A percentile compares a stretch with the other conserved stretches of the same genome.
phyloP scores from a whole-genome alignment of 148 eudicot genomes.

The Beta vulgaris region DNA sequence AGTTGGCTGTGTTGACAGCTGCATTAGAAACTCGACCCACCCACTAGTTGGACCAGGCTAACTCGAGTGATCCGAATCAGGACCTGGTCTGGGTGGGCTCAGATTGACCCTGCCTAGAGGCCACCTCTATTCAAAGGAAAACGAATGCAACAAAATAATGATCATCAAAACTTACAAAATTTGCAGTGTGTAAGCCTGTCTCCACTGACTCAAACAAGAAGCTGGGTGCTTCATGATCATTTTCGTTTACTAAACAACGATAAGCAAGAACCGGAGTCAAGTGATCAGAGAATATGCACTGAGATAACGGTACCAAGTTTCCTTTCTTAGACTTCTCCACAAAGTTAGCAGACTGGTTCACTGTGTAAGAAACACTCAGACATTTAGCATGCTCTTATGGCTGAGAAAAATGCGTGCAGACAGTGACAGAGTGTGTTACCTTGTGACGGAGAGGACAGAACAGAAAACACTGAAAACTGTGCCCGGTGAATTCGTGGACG shows the following conservation, averaged over 20 bases:
- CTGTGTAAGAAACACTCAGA: conserved; percentile 11
- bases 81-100: too few relatives aligned
- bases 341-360: conserved; percentile 33
- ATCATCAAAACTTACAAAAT: conserved; percentile 39
- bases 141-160: background rate
- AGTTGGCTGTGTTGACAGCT: too few relatives aligned
- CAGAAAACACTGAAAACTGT: conserved; percentile 15
- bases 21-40: too few relatives aligned
- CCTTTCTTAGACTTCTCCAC: conserved; percentile 49
- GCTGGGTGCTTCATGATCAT: conserved; percentile 69
- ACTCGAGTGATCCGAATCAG: too few relatives aligned
- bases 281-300: conserved; percentile 66
- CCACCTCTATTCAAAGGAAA: background rate
- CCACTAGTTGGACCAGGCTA: too few relatives aligned
- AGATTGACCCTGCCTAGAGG: too few relatives aligned
- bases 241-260: conserved; percentile 66
- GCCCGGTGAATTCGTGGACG: background rate
- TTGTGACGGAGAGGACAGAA: conserved; percentile 21
- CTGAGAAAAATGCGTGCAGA: background rate
- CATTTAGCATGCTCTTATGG: background rate
- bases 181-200: conserved; percentile 45
- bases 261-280: conserved; percentile 83
- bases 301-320: conserved; percentile 56
- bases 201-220: conserved; percentile 68
- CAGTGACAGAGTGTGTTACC: conserved; percentile 19